Percentiles rank a stretch among this genome's conserved stretches.
These are phyloP conservation scores for Dendrocalamus sinicus DNA, from an alignment of 176 grass and related monocot species.

Conservation along the genomic window DNA sequence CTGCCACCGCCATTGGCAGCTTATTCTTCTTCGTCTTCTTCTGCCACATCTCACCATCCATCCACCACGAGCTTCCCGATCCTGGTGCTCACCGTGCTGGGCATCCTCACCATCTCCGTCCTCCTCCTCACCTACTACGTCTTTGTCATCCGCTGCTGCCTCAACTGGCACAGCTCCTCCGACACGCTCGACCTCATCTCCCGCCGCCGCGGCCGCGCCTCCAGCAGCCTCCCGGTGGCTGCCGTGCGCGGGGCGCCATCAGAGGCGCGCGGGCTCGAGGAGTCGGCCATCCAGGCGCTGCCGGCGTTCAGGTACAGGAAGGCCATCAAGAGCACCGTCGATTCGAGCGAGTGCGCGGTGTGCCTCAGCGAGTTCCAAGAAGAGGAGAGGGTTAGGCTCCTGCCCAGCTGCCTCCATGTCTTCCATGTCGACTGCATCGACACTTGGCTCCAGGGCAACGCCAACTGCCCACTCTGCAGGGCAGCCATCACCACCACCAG, in stretches of 20 bases:
- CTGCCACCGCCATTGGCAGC: neutral
- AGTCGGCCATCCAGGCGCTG: constrained; percentile 51
- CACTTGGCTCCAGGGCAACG: constrained; percentile 71
- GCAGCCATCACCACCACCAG: constrained; percentile 40
- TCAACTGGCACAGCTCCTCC: constrained; percentile 56
- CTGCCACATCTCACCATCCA: neutral
- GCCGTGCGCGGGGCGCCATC: neutral
- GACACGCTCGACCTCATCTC: neutral
- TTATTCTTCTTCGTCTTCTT: neutral
- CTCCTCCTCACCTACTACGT: constrained; percentile 90
- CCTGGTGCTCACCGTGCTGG: constrained; percentile 64
- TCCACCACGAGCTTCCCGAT: constrained; percentile 60
- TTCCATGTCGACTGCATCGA: constrained; percentile 88
- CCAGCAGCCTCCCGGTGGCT: neutral
- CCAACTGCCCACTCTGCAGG: constrained; percentile 88
- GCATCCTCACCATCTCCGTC: constrained; percentile 59
- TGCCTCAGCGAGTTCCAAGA: constrained; percentile 88
- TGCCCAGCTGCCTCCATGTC: constrained; percentile 78
- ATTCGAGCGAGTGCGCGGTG: constrained; percentile 62
- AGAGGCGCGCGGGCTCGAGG: constrained; percentile 52
- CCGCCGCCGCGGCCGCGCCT: neutral
- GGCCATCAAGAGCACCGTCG: constrained; percentile 5
- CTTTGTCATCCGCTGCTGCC: constrained; percentile 78
- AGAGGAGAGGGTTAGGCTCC: constrained; percentile 68
- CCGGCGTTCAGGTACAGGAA: constrained; percentile 66